phyloP scores from a whole-genome alignment of 2,329 filamentous ascomycete genomes.

The Zarea fungicola region DNA sequence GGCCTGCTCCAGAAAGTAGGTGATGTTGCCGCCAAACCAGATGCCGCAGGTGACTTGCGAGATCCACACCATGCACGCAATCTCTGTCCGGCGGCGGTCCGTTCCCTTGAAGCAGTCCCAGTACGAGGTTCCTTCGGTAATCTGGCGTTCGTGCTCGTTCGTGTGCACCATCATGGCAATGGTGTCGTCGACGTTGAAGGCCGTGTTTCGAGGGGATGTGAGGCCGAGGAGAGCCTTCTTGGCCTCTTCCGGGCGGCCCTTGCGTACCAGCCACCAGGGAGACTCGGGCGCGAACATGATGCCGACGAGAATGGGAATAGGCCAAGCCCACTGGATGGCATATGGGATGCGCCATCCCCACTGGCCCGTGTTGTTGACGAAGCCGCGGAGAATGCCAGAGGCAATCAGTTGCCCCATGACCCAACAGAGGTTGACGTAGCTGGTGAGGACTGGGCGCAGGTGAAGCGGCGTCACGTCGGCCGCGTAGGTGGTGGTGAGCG shows the following conservation, averaged over 20 bases:
- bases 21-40: conserved; percentile 53
- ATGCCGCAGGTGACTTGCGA: conserved; percentile 36
- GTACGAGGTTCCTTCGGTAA: conserved; percentile 37
- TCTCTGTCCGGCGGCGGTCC: conserved; percentile 42
- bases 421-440: neutral
- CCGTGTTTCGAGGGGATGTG: conserved; percentile 30
- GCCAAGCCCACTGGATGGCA: conserved; percentile 39
- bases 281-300: conserved; percentile 37
- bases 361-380: neutral
- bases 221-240: conserved; percentile 35
- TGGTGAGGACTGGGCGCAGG: neutral
- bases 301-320: conserved; percentile 31
- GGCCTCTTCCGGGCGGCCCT: conserved; percentile 29
- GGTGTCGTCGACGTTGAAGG: conserved; percentile 36
- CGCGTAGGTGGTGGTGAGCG: conserved; percentile 30
- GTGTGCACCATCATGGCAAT: conserved; percentile 48
- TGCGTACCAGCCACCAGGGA: conserved; percentile 39
- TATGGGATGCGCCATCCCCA: neutral
- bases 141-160: conserved; percentile 40
- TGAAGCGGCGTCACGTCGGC: conserved; percentile 25
- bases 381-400: neutral
- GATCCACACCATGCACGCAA: conserved; percentile 39
- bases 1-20: conserved; percentile 42
- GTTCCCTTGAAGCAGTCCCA: conserved; percentile 42
- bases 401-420: neutral